Conservation (phyloP, 1,284 basidiomycete genomes). For the Ustilago esculenta region DNA sequence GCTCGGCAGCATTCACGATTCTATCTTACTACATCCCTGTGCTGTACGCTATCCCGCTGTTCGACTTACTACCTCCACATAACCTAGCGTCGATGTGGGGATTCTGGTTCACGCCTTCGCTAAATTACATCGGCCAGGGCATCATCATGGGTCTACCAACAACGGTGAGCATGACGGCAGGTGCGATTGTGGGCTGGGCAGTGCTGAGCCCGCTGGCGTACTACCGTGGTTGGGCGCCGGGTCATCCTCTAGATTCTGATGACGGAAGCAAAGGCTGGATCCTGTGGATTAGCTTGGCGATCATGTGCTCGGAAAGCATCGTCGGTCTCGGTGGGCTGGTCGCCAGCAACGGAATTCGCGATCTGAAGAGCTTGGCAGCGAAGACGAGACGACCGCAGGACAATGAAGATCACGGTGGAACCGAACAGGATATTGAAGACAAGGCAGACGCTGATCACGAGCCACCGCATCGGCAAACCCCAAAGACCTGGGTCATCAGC, state of each 20-base stretch:
- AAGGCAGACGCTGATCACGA: constrained; percentile 79
- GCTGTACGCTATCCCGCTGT: constrained; percentile 87
- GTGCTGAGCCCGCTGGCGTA: constrained; percentile 87
- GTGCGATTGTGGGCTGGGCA: constrained; percentile 95
- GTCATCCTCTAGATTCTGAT: constrained; percentile 44
- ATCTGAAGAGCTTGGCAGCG: constrained; percentile 25
- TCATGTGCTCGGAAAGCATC: constrained; percentile 89
- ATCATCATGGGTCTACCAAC: constrained; percentile 98
- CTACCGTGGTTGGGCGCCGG: constrained; percentile 64
- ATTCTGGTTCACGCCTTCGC: constrained; percentile 92
- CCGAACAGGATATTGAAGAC: constrained; percentile 46
- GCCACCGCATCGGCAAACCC: constrained; percentile 81
- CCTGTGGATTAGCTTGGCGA: constrained; percentile 90
- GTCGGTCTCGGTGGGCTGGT: constrained; percentile 68
- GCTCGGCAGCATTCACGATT: constrained; percentile 56
- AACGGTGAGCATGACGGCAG: constrained; percentile 90
- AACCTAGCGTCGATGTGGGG: constrained; percentile 84
- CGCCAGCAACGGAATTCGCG: constrained; percentile 28
- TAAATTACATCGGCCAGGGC: constrained; percentile 74
- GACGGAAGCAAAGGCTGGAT: constrained; percentile 61
- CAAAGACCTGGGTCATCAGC: constrained; percentile 78
- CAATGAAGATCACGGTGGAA: constrained; percentile 58
- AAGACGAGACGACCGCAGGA: constrained; percentile 29
- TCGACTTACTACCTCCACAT: constrained; percentile 75
- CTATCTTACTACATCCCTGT: constrained; percentile 84